Percentiles rank a stretch among this genome's conserved stretches.
Conservation (phyloP, 2,329 filamentous ascomycete genomes). For the Magnaporthiopsis incrustans region DNA sequence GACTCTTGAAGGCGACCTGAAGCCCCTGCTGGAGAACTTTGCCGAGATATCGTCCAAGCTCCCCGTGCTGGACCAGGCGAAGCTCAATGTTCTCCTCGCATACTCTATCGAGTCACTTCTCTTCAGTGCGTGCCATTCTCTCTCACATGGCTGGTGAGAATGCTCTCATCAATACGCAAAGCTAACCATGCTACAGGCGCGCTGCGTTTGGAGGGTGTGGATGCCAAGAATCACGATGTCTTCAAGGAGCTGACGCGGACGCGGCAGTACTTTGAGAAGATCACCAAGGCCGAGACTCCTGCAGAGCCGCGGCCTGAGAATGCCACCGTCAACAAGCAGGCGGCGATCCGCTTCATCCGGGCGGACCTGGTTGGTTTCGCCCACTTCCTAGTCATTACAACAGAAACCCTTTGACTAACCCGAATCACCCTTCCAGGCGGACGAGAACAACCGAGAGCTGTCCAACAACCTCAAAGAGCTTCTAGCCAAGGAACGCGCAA, state of each 20-base stretch:
- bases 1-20: constrained; percentile 58
- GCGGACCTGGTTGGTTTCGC: constrained; percentile 57
- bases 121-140: constrained; percentile 56
- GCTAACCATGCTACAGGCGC: constrained; percentile 43
- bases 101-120: constrained; percentile 88
- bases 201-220: constrained; percentile 67
- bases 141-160: background rate
- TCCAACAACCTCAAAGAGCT: constrained; percentile 45
- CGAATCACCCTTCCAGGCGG: constrained; percentile 26
- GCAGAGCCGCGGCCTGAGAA: constrained; percentile 35
- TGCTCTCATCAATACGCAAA: background rate
- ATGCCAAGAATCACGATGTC: constrained; percentile 78
- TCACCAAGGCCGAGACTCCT: constrained; percentile 65
- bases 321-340: constrained; percentile 60
- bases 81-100: constrained; percentile 79
- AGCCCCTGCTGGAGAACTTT: constrained; percentile 64
- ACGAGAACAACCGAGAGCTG: constrained; percentile 46
- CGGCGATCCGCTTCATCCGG: constrained; percentile 74
- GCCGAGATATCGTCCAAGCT: constrained; percentile 66
- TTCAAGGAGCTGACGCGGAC: constrained; percentile 80
- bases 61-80: constrained; percentile 89
- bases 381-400: background rate
- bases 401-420: background rate
- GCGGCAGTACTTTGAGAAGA: constrained; percentile 87
- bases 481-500: constrained; percentile 48